These are phyloP conservation scores for Arabidopsis hybrid DNA, from an alignment of 441 rosid genomes.

Conservation along the genomic window DNA sequence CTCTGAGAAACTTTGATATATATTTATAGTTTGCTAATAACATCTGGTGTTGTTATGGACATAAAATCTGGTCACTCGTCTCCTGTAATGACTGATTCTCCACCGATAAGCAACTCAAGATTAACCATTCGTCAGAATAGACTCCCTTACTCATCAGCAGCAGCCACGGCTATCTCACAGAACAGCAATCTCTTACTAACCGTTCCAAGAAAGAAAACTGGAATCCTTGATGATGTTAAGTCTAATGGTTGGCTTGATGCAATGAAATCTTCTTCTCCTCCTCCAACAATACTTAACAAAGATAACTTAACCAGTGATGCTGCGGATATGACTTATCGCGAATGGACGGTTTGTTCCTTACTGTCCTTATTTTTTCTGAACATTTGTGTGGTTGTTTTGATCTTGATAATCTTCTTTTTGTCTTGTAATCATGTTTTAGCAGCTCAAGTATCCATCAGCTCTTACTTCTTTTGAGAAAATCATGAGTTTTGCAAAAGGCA, in stretches of 20 bases:
- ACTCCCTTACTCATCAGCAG: conserved; percentile 56
- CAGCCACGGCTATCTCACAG: conserved; percentile 55
- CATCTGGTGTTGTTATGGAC: conserved; percentile 63
- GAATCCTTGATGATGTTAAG: conserved; percentile 80
- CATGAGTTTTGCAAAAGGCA: conserved; percentile 73
- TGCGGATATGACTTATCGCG: conserved; percentile 58
- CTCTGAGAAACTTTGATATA: conserved; percentile 5
- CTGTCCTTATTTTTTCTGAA: not conserved
- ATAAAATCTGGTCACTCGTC: conserved; percentile 67
- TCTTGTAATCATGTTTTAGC: conserved; percentile 41
- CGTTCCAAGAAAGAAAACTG: conserved; percentile 81
- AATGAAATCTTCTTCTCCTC: conserved; percentile 94
- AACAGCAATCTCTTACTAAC: conserved; percentile 59
- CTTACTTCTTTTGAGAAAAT: conserved; percentile 77
- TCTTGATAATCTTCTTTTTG: conserved; percentile 18
- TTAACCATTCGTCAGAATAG: conserved; percentile 48
- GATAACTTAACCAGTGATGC: conserved; percentile 55
- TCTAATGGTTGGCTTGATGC: conserved; percentile 79
- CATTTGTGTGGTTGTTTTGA: conserved; percentile 9
- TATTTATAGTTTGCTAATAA: conserved; percentile 32
- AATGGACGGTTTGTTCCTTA: conserved; percentile 70
- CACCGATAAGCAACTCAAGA: conserved; percentile 59
- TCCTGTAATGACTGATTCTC: conserved; percentile 71
- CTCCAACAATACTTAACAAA: conserved; percentile 54
- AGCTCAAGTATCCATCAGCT: conserved; percentile 95